Evolutionary conservation across 805 yeast genomes (phyloP).

Genomic region (Schwanniomyces yamadae): DNA sequence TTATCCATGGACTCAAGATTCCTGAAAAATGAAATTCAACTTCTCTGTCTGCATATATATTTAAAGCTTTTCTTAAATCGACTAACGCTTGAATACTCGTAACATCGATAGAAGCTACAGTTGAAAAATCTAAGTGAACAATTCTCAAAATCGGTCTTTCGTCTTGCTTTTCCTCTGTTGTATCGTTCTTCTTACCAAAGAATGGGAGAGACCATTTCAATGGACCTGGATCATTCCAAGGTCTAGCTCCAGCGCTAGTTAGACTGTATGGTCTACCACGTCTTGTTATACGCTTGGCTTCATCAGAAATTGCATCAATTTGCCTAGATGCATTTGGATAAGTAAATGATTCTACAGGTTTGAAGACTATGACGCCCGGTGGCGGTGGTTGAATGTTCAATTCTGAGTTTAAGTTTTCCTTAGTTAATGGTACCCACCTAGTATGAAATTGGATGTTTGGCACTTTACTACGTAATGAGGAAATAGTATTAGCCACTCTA

Average conservation of each 20-base stretch:
- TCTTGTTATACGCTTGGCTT: slow-evolving; percentile 58
- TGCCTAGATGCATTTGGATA: slow-evolving; percentile 80
- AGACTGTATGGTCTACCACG: slow-evolving; percentile 51
- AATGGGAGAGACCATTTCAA: slow-evolving; percentile 38
- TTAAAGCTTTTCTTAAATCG: slow-evolving; percentile 71
- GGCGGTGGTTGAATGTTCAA: slow-evolving; percentile 75
- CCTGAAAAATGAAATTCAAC: slow-evolving; percentile 91
- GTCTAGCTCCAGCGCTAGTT: slow-evolving; percentile 56
- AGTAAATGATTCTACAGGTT: slow-evolving; percentile 77
- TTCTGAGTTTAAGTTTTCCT: slow-evolving; percentile 51
- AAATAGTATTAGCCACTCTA: no score
- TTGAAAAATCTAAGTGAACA: slow-evolving; percentile 77
- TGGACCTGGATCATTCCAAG: slow-evolving; percentile 91
- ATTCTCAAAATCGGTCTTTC: slow-evolving; percentile 66
- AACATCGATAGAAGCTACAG: slow-evolving; percentile 72
- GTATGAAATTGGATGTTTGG: slow-evolving; percentile 49
- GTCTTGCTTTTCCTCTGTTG: slow-evolving; percentile 27
- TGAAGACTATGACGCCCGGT: slow-evolving; percentile 83
- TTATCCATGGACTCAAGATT: slow-evolving; percentile 81
- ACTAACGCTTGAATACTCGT: slow-evolving; percentile 77
- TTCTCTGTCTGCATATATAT: slow-evolving; percentile 72
- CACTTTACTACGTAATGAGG: slow-evolving; percentile 23
- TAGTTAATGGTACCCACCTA: slow-evolving; percentile 66
- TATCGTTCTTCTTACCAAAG: slow-evolving; percentile 16
- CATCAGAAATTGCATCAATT: slow-evolving; percentile 65